These are phyloP conservation scores for Mycena haematopus DNA, from an alignment of 768 basidiomycete genomes.

Conservation along the genomic window DNA sequence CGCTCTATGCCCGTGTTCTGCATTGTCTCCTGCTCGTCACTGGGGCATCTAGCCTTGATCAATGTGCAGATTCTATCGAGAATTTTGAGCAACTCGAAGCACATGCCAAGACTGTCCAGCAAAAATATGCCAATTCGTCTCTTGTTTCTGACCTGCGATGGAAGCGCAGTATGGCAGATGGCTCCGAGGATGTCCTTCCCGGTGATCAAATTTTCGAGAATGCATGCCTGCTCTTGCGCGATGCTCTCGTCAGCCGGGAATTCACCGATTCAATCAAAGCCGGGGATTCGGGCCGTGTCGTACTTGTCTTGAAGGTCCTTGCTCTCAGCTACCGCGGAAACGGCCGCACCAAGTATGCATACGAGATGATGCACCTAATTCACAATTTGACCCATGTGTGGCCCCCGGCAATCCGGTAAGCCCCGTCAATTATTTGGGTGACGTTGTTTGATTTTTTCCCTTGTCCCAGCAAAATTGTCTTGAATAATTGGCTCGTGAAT, in stretches of 20 bases:
- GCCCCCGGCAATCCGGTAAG: background rate
- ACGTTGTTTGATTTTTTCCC: no score
- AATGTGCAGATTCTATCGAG: constrained; percentile 28
- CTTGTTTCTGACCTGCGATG: constrained; percentile 2
- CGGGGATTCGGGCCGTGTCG: constrained; percentile 37
- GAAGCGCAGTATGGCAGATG: constrained; percentile 2
- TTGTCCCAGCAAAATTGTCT: constrained; percentile 30
- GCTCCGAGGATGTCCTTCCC: constrained; percentile 11
- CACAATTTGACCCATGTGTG: constrained; percentile 34
- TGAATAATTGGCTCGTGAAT: constrained; percentile 7
- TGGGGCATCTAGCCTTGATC: constrained; percentile 15
- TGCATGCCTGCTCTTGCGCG: constrained; percentile 21
- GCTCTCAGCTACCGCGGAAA: constrained; percentile 39
- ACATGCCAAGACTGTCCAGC: background rate
- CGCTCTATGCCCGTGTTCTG: no score
- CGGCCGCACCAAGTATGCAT: constrained; percentile 41
- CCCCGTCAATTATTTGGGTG: background rate
- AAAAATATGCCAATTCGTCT: background rate
- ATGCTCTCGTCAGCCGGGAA: constrained; percentile 23
- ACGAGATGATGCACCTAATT: constrained; percentile 40
- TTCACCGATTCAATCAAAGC: constrained; percentile 34
- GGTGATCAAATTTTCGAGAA: constrained; percentile 27
- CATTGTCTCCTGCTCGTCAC: no score
- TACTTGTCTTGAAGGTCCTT: constrained; percentile 38
- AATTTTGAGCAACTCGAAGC: background rate